Conservation (phyloP, 768 basidiomycete species). For the Fomitopsis pulvina region DNA sequence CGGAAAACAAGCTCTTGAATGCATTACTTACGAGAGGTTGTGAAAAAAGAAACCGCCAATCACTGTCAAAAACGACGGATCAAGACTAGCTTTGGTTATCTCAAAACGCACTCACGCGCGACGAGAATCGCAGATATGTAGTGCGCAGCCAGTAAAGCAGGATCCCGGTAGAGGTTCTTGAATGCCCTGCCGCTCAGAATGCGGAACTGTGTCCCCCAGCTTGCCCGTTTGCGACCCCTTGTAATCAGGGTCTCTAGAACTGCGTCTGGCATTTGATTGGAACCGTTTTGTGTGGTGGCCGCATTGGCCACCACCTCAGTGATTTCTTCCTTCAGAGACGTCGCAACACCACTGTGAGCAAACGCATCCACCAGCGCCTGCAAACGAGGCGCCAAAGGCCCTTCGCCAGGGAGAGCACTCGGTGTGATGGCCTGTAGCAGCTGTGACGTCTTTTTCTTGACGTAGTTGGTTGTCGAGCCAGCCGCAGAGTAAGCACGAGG, state of each 20-base stretch:
- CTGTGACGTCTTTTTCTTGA: constrained; percentile 71
- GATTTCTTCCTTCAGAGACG: constrained; percentile 55
- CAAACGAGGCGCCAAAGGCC: constrained; percentile 50
- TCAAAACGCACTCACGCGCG: constrained; percentile 53
- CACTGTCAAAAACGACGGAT: constrained; percentile 35
- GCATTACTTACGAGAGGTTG: constrained; percentile 60
- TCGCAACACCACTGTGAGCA: constrained; percentile 57
- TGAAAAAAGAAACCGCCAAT: constrained; percentile 93
- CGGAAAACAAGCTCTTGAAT: not conserved
- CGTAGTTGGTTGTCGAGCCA: constrained; percentile 39
- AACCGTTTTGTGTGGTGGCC: constrained; percentile 23
- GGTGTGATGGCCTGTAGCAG: constrained; percentile 52
- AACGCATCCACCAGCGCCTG: constrained; percentile 70
- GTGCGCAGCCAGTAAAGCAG: constrained; percentile 85
- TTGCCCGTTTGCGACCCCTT: constrained; percentile 73
- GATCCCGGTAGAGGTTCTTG: constrained; percentile 96
- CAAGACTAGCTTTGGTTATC: constrained; percentile 3
- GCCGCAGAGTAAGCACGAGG: constrained; percentile 37
- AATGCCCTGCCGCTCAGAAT: constrained; percentile 95
- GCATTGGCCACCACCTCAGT: constrained; percentile 30
- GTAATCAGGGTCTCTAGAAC: constrained; percentile 60
- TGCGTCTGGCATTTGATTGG: constrained; percentile 54
- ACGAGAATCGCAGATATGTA: constrained; percentile 80
- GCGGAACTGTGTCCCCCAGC: constrained; percentile 84
- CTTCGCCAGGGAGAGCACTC: constrained; percentile 25